These are phyloP conservation scores for Bocquillonia castaneifolia DNA, from an alignment of 441 rosid species.

Conservation along the genomic window DNA sequence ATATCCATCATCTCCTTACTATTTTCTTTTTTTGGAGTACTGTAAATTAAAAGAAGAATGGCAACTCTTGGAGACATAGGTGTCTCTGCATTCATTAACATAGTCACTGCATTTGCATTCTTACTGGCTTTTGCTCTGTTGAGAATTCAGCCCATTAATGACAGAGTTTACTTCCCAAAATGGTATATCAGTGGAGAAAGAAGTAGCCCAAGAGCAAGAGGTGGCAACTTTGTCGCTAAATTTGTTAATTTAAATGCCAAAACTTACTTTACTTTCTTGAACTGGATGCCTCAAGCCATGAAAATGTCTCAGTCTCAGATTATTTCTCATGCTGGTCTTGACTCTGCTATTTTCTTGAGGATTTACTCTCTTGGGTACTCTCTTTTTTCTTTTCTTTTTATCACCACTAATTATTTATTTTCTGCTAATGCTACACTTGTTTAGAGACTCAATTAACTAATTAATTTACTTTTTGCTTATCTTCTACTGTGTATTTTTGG, in stretches of 20 bases:
- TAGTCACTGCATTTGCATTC: constrained; percentile 64
- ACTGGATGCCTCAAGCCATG: constrained; percentile 99
- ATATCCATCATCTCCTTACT: background rate
- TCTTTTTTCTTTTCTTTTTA: constrained; percentile 2
- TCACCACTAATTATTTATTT: no score
- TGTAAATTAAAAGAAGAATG: no score
- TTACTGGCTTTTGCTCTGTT: constrained; percentile 84
- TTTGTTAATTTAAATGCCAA: constrained; percentile 72
- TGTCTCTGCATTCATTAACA: constrained; percentile 85
- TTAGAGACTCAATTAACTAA: no score
- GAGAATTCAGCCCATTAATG: constrained; percentile 84
- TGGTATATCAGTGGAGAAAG: constrained; percentile 68
- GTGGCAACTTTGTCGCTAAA: constrained; percentile 57
- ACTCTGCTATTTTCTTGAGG: constrained; percentile 88
- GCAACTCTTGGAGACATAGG: constrained; percentile 86
- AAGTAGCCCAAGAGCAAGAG: constrained; percentile 58
- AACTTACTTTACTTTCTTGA: constrained; percentile 78
- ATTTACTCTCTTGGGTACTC: constrained; percentile 84
- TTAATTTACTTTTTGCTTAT: no score
- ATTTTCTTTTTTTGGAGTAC: no score
- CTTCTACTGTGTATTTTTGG: no score
- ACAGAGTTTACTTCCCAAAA: constrained; percentile 89
- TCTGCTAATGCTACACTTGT: no score
- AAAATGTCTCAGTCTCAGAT: constrained; percentile 74
- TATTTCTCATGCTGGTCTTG: constrained; percentile 86